These are phyloP conservation scores for Beauveria brongniartii DNA, from an alignment of 2,329 filamentous ascomycete species.

Conservation along the genomic window DNA sequence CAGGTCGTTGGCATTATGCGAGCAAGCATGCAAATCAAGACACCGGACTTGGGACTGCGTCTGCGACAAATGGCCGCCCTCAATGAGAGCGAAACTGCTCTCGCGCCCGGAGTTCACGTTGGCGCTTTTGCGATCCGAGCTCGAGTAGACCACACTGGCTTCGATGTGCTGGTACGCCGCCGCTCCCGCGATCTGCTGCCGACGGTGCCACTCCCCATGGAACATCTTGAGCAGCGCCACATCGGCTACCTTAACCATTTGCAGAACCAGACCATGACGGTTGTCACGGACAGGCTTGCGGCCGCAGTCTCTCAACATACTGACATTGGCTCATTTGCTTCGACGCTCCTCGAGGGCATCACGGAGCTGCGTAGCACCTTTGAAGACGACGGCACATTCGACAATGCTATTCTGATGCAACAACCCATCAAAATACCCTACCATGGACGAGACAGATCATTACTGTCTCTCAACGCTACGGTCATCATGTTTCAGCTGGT, in stretches of 20 bases:
- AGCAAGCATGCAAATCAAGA: slow-evolving; percentile 65
- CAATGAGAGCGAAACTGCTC: slow-evolving; percentile 35
- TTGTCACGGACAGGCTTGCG: slow-evolving; percentile 16
- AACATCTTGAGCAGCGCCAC: slow-evolving; percentile 47
- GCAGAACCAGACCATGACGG: slow-evolving; percentile 32
- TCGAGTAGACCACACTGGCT: slow-evolving; percentile 43
- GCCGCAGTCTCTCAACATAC: not conserved
- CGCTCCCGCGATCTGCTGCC: slow-evolving; percentile 53
- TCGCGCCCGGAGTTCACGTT: slow-evolving; percentile 46
- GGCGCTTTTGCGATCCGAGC: slow-evolving; percentile 51
- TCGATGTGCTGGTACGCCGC: slow-evolving; percentile 54
- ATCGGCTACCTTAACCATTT: slow-evolving; percentile 44
- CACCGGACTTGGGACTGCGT: slow-evolving; percentile 50
- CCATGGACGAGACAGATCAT: slow-evolving; percentile 14
- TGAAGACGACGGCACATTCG: slow-evolving; percentile 37
- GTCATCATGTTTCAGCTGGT: slow-evolving; percentile 53
- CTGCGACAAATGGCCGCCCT: slow-evolving; percentile 58
- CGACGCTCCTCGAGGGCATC: slow-evolving; percentile 35
- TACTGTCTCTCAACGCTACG: slow-evolving; percentile 5
- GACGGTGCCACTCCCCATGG: slow-evolving; percentile 44
- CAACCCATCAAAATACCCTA: slow-evolving; percentile 36
- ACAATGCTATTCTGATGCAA: slow-evolving; percentile 37
- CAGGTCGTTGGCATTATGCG: slow-evolving; percentile 63
- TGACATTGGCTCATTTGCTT: slow-evolving; percentile 29
- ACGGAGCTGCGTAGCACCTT: slow-evolving; percentile 29